Percentiles rank a stretch among this genome's conserved stretches.
Conservation (phyloP, 805 yeast genomes). For the Metschnikowia koreensis region DNA sequence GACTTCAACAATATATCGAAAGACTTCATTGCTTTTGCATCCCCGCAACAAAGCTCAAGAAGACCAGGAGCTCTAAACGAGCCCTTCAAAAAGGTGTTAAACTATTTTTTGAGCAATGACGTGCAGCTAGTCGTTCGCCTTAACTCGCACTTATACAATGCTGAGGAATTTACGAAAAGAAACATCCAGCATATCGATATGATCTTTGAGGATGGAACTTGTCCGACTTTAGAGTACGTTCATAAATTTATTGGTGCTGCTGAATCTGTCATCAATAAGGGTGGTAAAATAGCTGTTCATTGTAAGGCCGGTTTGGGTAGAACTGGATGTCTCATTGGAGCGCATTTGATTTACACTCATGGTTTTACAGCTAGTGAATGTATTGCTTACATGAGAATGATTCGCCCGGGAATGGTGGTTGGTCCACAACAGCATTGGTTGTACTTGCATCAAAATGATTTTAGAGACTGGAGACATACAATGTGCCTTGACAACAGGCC, state of each 20-base stretch:
- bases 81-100: conserved; percentile 78
- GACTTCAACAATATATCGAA: conserved; percentile 90
- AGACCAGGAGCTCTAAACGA: conserved; percentile 58
- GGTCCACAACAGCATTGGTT: conserved; percentile 99
- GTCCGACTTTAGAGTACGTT: conserved; percentile 92
- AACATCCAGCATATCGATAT: conserved; percentile 90
- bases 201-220: conserved; percentile 97
- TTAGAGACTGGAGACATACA: conserved; percentile 93
- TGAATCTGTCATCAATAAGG: conserved; percentile 77
- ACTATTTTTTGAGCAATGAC: conserved; percentile 66
- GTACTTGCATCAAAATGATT: conserved; percentile 91
- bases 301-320: conserved; percentile 98
- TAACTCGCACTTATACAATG: conserved; percentile 88
- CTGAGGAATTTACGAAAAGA: conserved; percentile 73
- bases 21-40: conserved; percentile 96
- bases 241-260: conserved; percentile 93
- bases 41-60: conserved; percentile 69
- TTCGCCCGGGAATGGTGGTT: conserved; percentile 99
- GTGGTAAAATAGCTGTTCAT: conserved; percentile 97
- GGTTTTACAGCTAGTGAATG: conserved; percentile 97
- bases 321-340: conserved; percentile 97
- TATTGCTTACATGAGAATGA: conserved; percentile 92
- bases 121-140: conserved; percentile 89
- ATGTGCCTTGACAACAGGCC: conserved; percentile 75
- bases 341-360: conserved; percentile 91